Base-by-base conservation (phyloP, 2,329 filamentous ascomycete genomes). In the Sarocladium strictum region DNA sequence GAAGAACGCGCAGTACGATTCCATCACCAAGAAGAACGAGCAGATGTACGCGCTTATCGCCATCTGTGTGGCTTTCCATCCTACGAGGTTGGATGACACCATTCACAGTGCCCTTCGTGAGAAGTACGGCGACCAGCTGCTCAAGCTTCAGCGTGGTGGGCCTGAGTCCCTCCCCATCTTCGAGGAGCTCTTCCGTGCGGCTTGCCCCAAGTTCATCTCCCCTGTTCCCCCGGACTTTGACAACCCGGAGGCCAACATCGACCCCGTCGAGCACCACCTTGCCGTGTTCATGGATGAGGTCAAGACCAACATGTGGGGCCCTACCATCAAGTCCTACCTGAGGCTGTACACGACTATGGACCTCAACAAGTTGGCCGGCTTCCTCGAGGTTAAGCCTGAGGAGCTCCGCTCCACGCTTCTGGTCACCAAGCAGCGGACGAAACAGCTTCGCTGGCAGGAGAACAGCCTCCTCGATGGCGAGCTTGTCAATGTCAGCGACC, bases 281-380 rank as follows among this genome's bases (percentile, higher is more conserved):
- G 81, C 89, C 65, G 88, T 99, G 76, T 99, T 99, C 81, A 97
- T 99, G 93, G 92, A 97, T 64, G 94, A 99, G 79, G 93, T 99
- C 73, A 96, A 96, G 85, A 97, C 90, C 76, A 97, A 96, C 76
- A 94, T 99, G 84, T 96, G 85, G 85, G 93, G 90, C 71, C 94
- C 94, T 43, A 97, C 92, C 45, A 89, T 99, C 71, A 96, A 96
- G 81, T 97, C 92, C 59, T 99, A 99, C 79, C 84, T 99, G 63
- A 94, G 96, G 71, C 87, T 99, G 55, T 99, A 99, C 84, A 97
- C 94, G 45, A 99, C 94, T 63, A 97, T 99, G 93, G 94, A 99
- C 67, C 80, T 99, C 59, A 94, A 93, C 79, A 99, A 99, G 79
- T 85, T 99, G 58, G 90, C 94, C 58, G 92, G 92, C 57, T 99